Percentiles rank a stretch among this genome's conserved stretches.
Conservation (phyloP, 306 rosid genomes). For the Adenanthera pavonina region DNA sequence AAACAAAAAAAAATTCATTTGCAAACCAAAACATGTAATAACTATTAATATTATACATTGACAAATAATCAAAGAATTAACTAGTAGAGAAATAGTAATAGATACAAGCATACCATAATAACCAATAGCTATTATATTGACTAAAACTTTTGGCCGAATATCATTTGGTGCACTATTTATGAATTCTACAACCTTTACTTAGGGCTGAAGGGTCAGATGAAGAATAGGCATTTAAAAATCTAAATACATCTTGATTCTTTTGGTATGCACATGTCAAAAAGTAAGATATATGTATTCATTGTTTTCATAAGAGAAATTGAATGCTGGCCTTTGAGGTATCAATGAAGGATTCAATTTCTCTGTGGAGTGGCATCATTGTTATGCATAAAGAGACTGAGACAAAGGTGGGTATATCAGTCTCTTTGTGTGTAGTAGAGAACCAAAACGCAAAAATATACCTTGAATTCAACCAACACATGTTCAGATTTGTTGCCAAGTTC, state of each 20-base stretch:
- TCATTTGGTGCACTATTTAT: constrained; percentile 78
- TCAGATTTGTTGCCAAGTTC: no score
- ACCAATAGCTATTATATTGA: constrained; percentile 95
- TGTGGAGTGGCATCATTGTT: no score
- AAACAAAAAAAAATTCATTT: neutral
- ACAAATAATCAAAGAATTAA: constrained; percentile 7
- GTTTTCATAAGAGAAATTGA: neutral
- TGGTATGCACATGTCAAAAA: neutral
- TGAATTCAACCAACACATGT: no score
- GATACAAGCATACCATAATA: constrained; percentile 75
- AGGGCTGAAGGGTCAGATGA: constrained; percentile 53
- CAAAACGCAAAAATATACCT: no score
- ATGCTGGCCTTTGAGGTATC: constrained; percentile 77
- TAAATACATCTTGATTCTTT: constrained; percentile 5
- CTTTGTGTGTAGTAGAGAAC: no score
- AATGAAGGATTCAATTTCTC: no score
- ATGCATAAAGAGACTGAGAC: no score
- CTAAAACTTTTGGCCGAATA: constrained; percentile 77
- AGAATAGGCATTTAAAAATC: constrained; percentile 32
- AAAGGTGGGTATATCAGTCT: no score
- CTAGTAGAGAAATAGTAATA: constrained; percentile 6
- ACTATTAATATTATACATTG: constrained; percentile 22
- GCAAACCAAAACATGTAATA: constrained; percentile 2
- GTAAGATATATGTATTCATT: neutral
- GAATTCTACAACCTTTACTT: constrained; percentile 77